A percentile compares a stretch with the other conserved stretches of the same genome.
These are phyloP conservation scores for Metarhizium sp. DNA, from an alignment of 2,329 filamentous ascomycete species.

Conservation along the genomic window DNA sequence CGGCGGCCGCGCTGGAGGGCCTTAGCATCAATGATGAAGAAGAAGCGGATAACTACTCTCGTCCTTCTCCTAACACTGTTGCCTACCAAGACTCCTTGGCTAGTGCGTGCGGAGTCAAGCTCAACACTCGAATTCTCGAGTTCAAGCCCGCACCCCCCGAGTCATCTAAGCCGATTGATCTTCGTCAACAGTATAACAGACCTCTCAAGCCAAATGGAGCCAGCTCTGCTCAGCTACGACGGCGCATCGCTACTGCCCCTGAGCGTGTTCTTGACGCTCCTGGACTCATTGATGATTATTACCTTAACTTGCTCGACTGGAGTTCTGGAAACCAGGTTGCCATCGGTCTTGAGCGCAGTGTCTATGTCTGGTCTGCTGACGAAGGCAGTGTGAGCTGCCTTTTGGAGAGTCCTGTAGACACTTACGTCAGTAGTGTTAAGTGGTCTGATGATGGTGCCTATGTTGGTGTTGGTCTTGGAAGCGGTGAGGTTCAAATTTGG, in stretches of 20 bases:
- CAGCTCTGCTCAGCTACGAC: conserved; percentile 75
- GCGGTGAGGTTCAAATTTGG: conserved; percentile 98
- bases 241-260: conserved; percentile 86
- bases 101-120: conserved; percentile 81
- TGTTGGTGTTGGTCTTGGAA: conserved; percentile 87
- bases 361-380: conserved; percentile 98
- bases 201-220: conserved; percentile 72
- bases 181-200: conserved; percentile 95
- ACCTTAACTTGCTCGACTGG: conserved; percentile 97
- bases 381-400: conserved; percentile 83
- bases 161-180: conserved; percentile 95
- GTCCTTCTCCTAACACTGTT: conserved; percentile 75
- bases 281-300: conserved; percentile 95
- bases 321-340: conserved; percentile 96
- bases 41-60: conserved; percentile 58
- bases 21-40: conserved; percentile 68
- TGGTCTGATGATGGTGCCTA: conserved; percentile 98
- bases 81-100: conserved; percentile 91
- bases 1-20: conserved; percentile 68
- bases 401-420: conserved; percentile 79
- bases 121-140: conserved; percentile 90
- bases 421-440: conserved; percentile 96
- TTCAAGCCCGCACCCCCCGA: conserved; percentile 98
- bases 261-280: conserved; percentile 95
- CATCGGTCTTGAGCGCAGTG: conserved; percentile 91